Evolutionary conservation across 495 filamentous ascomycete genomes (phyloP).

Genomic region (Pseudotulostoma volvatum): DNA sequence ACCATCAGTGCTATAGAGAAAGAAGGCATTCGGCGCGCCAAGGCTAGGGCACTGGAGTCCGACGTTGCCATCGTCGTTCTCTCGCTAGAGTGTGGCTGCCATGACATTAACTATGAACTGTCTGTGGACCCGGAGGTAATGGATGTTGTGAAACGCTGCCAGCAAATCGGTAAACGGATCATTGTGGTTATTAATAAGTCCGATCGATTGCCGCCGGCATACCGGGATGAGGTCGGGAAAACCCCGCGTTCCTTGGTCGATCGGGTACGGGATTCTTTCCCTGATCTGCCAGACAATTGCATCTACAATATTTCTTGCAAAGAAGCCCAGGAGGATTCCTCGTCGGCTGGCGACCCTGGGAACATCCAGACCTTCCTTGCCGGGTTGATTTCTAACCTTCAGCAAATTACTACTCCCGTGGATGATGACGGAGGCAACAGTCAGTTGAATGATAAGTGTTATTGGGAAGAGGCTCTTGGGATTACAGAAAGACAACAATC

Average conservation of each 20-base stretch:
- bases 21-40: conserved; percentile 82
- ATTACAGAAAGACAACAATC: conserved; percentile 79
- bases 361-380: conserved; percentile 52
- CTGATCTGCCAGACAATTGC: conserved; percentile 20
- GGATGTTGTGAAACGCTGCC: conserved; percentile 37
- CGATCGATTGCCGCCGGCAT: conserved; percentile 34
- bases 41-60: conserved; percentile 60
- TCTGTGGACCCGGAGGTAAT: conserved; percentile 41
- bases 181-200: conserved; percentile 73
- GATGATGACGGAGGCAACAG: conserved; percentile 17
- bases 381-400: conserved; percentile 50
- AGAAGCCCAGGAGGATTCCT: conserved; percentile 12
- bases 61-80: conserved; percentile 75
- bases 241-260: conserved; percentile 8
- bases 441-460: conserved; percentile 29
- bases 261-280: conserved; percentile 17
- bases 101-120: conserved; percentile 17
- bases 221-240: conserved; percentile 1
- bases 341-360: conserved; percentile 33
- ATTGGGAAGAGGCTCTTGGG: conserved; percentile 70
- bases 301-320: conserved; percentile 60
- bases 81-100: conserved; percentile 39
- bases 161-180: conserved; percentile 38
- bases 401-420: conserved; percentile 49
- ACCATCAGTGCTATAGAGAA: conserved; percentile 60